Evolutionary conservation across 1,139 yeast genomes (phyloP).

Genomic region (Maudiozyma humilis): DNA sequence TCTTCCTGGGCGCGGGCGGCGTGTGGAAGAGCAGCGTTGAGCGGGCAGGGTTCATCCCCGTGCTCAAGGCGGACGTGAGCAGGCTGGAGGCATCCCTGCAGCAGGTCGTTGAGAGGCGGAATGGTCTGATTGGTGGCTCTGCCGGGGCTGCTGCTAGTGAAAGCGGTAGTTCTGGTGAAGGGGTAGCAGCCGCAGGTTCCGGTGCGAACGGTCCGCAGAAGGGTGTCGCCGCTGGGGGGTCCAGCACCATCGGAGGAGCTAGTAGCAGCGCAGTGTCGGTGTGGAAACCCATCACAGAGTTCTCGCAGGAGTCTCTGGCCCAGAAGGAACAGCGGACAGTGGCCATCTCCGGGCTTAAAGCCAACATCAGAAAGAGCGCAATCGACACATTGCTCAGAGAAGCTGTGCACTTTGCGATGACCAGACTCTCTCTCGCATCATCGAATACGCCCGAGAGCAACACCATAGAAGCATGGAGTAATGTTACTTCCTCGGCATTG

Average conservation of each 20-base stretch:
- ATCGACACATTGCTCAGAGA: slow-evolving; percentile 11
- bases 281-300: slow-evolving; percentile 18
- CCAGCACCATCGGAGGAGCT: no score
- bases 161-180: neutral
- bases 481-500: slow-evolving; percentile 10
- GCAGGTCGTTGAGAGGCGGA: neutral
- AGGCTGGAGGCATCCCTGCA: slow-evolving; percentile 18
- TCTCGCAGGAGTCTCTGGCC: slow-evolving; percentile 21
- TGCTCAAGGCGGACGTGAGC: slow-evolving; percentile 21
- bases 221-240: no score
- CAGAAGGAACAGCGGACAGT: slow-evolving; percentile 25
- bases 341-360: slow-evolving; percentile 15
- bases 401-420: neutral
- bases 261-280: neutral
- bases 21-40: slow-evolving; percentile 21
- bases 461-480: slow-evolving; percentile 9
- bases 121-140: no score
- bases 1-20: slow-evolving; percentile 15
- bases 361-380: slow-evolving; percentile 5
- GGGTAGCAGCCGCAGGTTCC: neutral
- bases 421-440: neutral
- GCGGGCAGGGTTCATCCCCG: slow-evolving; percentile 24
- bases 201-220: no score
- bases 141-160: no score
- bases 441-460: neutral